phyloP scores from a whole-genome alignment of 805 yeast genomes.

The Candida pseudofarinosa region DNA sequence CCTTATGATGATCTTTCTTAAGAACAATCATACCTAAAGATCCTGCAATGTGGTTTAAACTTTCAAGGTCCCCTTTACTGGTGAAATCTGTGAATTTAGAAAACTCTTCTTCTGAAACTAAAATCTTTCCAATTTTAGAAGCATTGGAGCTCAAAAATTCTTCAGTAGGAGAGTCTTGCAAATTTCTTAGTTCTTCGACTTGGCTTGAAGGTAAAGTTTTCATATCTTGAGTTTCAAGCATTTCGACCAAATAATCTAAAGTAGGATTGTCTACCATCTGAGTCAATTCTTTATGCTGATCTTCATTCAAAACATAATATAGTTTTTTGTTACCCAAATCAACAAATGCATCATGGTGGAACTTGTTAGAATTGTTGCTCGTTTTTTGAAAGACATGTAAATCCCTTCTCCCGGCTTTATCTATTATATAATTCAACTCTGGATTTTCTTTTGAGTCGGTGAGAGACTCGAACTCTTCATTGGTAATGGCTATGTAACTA shows the following conservation, averaged over 20 bases:
- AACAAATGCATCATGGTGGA: not conserved
- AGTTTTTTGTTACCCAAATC: not conserved
- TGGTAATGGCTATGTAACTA: conserved; percentile 14
- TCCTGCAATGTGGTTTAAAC: conserved; percentile 4
- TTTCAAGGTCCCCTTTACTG: conserved; percentile 1
- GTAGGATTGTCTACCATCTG: conserved; percentile 12
- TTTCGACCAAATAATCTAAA: conserved; percentile 7
- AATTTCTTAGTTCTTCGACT: conserved; percentile 7
- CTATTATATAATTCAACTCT: conserved; percentile 11
- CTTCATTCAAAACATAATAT: conserved; percentile 6
- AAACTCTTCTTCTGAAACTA: conserved; percentile 11
- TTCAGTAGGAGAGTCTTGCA: conserved; percentile 12
- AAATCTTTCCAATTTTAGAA: conserved; percentile 9
- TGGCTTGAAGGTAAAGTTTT: not conserved
- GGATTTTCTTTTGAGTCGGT: conserved; percentile 16
- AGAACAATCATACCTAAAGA: conserved; percentile 7
- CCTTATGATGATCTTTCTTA: conserved; percentile 2
- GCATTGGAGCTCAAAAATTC: conserved; percentile 23
- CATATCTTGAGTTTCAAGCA: not conserved
- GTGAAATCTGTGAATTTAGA: conserved; percentile 7
- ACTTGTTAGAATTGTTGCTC: not conserved
- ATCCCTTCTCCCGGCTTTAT: conserved; percentile 10
- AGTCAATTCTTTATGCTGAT: conserved; percentile 7
- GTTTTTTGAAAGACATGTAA: not conserved
- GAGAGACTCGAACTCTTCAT: conserved; percentile 5